These are phyloP conservation scores for Ascochyta koolunga DNA, from an alignment of 2,329 filamentous ascomycete species.

Conservation along the genomic window DNA sequence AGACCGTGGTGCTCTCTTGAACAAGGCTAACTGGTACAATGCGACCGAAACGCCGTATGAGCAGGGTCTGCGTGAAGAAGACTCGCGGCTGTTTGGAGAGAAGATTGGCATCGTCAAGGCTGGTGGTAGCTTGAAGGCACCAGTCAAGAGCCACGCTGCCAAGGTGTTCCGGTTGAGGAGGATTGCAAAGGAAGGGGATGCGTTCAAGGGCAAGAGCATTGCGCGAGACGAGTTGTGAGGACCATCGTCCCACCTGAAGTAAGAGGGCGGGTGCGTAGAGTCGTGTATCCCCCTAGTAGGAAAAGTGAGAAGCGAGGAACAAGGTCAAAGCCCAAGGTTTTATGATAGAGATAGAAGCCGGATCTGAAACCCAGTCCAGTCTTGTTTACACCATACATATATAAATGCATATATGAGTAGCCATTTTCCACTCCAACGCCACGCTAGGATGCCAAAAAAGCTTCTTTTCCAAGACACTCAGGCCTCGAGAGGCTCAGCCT, in stretches of 20 bases:
- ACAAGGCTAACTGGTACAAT: conserved; percentile 31
- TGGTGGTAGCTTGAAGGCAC: conserved; percentile 22
- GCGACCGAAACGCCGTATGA: conserved; percentile 29
- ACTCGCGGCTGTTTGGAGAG: conserved; percentile 30
- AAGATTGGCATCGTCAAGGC: conserved; percentile 31
- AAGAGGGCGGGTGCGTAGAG: not conserved
- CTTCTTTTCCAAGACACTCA: not conserved
- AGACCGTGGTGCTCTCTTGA: conserved; percentile 19
- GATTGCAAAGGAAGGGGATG: conserved; percentile 26
- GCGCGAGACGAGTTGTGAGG: conserved; percentile 27
- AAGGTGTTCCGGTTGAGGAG: conserved; percentile 27
- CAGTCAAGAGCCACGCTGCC: conserved; percentile 30
- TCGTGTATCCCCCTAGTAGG: too few relatives aligned
- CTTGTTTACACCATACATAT: not conserved
- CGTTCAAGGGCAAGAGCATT: conserved; percentile 32
- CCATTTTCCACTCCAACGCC: conserved; percentile 17
- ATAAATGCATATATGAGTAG: conserved; percentile 3
- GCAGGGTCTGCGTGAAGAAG: conserved; percentile 24
- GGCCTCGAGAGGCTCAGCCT: conserved; percentile 48
- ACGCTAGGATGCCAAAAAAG: conserved; percentile 15
- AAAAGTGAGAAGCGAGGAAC: not conserved
- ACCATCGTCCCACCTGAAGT: not conserved
- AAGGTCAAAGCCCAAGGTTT: not conserved
- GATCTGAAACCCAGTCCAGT: not conserved
- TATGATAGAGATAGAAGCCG: not conserved